Conservation (phyloP, 192 early-diverging fungal species). For the Backusella tuberculispora region DNA sequence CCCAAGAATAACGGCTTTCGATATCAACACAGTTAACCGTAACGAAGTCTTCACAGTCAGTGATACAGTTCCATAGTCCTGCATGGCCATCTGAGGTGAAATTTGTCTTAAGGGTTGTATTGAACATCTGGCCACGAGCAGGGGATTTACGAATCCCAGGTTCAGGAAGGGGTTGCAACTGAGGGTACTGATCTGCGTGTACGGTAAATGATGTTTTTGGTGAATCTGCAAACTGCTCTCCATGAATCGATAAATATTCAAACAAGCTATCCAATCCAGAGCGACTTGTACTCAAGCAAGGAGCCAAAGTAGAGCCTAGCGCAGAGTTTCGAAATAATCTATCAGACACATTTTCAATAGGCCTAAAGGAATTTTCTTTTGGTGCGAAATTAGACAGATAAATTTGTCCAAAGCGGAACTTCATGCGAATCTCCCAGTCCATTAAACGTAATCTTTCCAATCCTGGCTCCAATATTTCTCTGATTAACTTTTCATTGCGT, state of each 20-base stretch:
- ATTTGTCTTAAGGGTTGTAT: slow-evolving; percentile 19
- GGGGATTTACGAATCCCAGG: neutral
- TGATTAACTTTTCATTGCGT: slow-evolving; percentile 24
- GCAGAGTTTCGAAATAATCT: slow-evolving; percentile 34
- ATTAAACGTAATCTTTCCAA: slow-evolving; percentile 39
- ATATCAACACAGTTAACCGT: slow-evolving; percentile 32
- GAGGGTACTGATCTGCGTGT: slow-evolving; percentile 31
- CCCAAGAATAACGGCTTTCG: slow-evolving; percentile 48
- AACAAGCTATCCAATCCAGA: slow-evolving; percentile 29
- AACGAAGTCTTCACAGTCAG: slow-evolving; percentile 34
- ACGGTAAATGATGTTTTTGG: slow-evolving; percentile 32
- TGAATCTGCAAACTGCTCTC: slow-evolving; percentile 30
- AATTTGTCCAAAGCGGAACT: slow-evolving; percentile 44
- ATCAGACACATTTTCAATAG: slow-evolving; percentile 30
- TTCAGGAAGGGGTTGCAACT: neutral
- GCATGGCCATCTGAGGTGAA: slow-evolving; percentile 41
- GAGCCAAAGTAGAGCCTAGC: slow-evolving; percentile 39
- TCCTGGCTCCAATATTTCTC: slow-evolving; percentile 26
- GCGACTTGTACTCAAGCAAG: slow-evolving; percentile 36
- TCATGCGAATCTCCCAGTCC: slow-evolving; percentile 45
- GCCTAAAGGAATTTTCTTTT: slow-evolving; percentile 14
- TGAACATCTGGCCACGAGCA: slow-evolving; percentile 22
- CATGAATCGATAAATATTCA: slow-evolving; percentile 27
- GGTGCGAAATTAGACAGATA: slow-evolving; percentile 41
- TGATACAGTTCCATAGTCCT: slow-evolving; percentile 45